Evolutionary conservation across 2,329 filamentous ascomycete species (phyloP), one percentile per base, ranked within the genome.

Genomic region (Botrytis sinoallii): DNA sequence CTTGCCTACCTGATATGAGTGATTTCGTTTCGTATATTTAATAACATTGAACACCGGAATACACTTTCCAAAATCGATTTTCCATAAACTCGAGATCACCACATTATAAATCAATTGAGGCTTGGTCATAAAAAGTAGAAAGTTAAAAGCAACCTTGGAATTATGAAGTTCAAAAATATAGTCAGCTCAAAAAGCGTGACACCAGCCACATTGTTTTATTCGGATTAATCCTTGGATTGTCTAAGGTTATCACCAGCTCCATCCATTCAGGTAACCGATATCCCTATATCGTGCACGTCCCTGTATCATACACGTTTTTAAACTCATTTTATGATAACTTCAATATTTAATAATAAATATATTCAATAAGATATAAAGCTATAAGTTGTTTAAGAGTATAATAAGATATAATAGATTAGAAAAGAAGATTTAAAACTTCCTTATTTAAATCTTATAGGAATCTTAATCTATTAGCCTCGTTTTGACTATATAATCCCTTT

Each of bases 111-210:
- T 57, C n/a, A 18, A 9, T 29, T 14, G 6, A 9, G n/a, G n/a
- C 14, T 4, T 29, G 14, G n/a, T 14, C 22, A 40, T 38, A n/a
- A 38, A 38, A 61, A 25, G 32, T 25, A 38, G 22, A n/a, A 44
- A n/a, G 2, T 44, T 3, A 22, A 20, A 29, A 20, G 1, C 14
- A 16, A 44, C 32, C 14, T 32, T 32, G 32, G 32, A 4, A 16
- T 18, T 42, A 32, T n/a, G 42, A 22, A 52, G 64, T 20, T 10
- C 44, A 57, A 16, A 32, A 18, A 57, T 8, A 5, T 10, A 20
- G n/a, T 38, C 42, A n/a, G 16, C 32, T 40, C 32, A 68, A 55
- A 57, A 29, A 67, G 65, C 46, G 46, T 67, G 65, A 67, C 65
- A 68, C 32, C 44, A 55, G 25, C 29, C 64, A n/a, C 65, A 67